Conservation (phyloP, 108 stramenopile genomes). For the Skeletonema menzelii region DNA sequence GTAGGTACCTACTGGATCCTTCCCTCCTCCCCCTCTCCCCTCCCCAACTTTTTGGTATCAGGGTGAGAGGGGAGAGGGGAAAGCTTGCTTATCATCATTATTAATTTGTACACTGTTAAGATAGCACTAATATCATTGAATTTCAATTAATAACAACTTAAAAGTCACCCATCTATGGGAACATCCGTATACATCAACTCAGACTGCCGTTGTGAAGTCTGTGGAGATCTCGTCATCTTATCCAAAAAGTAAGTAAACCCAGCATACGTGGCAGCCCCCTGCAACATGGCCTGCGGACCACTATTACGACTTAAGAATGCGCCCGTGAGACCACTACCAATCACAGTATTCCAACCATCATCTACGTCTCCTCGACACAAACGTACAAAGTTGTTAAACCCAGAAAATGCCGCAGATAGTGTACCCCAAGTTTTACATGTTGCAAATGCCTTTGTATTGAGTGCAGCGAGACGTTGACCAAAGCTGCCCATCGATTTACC, state of each 20-base stretch:
- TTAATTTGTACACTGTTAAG: no score
- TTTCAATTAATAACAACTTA: background rate
- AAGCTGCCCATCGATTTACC: slow-evolving; percentile 10
- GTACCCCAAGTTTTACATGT: slow-evolving; percentile 63
- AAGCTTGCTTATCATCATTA: no score
- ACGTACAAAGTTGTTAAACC: slow-evolving; percentile 54
- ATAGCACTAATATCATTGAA: no score
- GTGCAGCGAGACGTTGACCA: slow-evolving; percentile 26
- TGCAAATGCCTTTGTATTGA: slow-evolving; percentile 55
- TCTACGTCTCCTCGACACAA: slow-evolving; percentile 56
- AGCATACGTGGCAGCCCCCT: slow-evolving; percentile 73
- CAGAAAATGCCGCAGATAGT: slow-evolving; percentile 67
- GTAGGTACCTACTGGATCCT: no score
- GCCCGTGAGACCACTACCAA: slow-evolving; percentile 66
- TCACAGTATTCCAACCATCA: slow-evolving; percentile 70
- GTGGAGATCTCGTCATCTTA: slow-evolving; percentile 38
- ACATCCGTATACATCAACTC: slow-evolving; percentile 39
- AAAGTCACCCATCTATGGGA: slow-evolving; percentile 26
- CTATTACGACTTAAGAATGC: slow-evolving; percentile 74
- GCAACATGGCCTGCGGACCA: slow-evolving; percentile 76
- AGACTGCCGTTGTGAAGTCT: slow-evolving; percentile 5
- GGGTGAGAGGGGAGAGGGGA: no score
- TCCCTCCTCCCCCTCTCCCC: no score
- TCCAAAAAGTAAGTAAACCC: slow-evolving; percentile 64
- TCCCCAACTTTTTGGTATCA: no score